These are phyloP conservation scores for Zygnema circumcarinatum DNA, from an alignment of 139 green algal species.

Conservation along the genomic window DNA sequence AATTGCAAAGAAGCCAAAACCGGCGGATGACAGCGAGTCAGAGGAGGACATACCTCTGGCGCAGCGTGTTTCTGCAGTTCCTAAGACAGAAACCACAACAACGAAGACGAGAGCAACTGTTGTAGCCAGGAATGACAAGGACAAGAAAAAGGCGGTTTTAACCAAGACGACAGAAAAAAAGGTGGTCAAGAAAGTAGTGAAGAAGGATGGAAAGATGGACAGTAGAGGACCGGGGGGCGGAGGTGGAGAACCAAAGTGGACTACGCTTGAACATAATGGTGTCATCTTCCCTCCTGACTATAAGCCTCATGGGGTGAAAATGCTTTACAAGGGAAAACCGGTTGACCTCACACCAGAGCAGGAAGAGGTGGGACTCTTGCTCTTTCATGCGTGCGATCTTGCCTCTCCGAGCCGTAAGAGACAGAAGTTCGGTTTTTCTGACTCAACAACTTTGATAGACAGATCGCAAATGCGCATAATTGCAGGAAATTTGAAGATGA, in stretches of 20 bases:
- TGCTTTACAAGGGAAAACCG: slow-evolving; percentile 91
- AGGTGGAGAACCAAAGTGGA: slow-evolving; percentile 79
- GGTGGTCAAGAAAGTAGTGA: not conserved
- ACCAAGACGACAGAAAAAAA: slow-evolving; percentile 23
- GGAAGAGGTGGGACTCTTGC: slow-evolving; percentile 64
- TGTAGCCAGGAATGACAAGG: not conserved
- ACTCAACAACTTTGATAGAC: no score
- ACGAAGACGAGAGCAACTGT: slow-evolving; percentile 4
- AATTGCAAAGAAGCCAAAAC: slow-evolving; percentile 23
- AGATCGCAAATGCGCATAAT: no score
- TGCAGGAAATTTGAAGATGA: no score
- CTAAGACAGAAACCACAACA: slow-evolving; percentile 22
- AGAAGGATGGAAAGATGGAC: slow-evolving; percentile 9
- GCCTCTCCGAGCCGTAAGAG: no score
- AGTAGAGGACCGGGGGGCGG: not conserved
- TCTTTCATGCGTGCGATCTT: no score
- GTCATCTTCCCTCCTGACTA: slow-evolving; percentile 96
- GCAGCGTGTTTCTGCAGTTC: not conserved
- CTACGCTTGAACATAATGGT: slow-evolving; percentile 84
- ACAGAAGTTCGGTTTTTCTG: no score
- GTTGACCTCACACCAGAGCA: slow-evolving; percentile 87
- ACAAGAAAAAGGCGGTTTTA: slow-evolving; percentile 28
- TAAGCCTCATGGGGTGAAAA: slow-evolving; percentile 90
- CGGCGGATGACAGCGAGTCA: not conserved
- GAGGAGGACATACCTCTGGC: slow-evolving; percentile 43